phyloP scores from a whole-genome alignment of 202 grass and related monocot species.

The Brachypodium distachyon region DNA sequence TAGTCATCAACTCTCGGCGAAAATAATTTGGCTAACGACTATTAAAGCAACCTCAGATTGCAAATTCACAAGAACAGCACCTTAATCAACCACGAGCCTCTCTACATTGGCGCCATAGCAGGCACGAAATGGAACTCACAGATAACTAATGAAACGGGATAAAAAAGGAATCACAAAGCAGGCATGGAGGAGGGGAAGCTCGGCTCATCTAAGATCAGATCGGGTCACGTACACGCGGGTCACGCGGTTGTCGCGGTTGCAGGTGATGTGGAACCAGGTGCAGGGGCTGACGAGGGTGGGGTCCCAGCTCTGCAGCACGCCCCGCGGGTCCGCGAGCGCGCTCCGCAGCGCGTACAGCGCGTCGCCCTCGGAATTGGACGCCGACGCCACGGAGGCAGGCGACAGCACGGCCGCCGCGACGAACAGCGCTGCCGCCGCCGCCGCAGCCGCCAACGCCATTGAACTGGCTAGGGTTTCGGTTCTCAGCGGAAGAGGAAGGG shows the following conservation, averaged over 20 bases:
- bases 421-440: neutral
- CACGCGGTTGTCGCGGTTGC: constrained; percentile 62
- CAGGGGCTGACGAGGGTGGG: constrained; percentile 66
- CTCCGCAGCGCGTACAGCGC: constrained; percentile 57
- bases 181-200: neutral
- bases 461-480: constrained; percentile 12
- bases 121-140: no score
- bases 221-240: constrained; percentile 51
- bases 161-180: no score
- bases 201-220: no score
- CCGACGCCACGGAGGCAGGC: constrained; percentile 8
- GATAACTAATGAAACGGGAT: no score
- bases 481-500: neutral
- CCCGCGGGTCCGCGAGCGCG: constrained; percentile 47
- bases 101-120: no score
- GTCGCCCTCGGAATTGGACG: constrained; percentile 64
- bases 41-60: no score
- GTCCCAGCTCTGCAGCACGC: constrained; percentile 75
- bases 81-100: no score
- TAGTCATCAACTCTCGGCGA: no score
- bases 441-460: constrained; percentile 15
- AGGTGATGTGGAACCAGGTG: constrained; percentile 83
- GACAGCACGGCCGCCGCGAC: constrained; percentile 16
- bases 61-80: no score
- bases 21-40: no score